These are phyloP conservation scores for Pythium angustatum DNA, from an alignment of 352 stramenopile species.

Conservation along the genomic window DNA sequence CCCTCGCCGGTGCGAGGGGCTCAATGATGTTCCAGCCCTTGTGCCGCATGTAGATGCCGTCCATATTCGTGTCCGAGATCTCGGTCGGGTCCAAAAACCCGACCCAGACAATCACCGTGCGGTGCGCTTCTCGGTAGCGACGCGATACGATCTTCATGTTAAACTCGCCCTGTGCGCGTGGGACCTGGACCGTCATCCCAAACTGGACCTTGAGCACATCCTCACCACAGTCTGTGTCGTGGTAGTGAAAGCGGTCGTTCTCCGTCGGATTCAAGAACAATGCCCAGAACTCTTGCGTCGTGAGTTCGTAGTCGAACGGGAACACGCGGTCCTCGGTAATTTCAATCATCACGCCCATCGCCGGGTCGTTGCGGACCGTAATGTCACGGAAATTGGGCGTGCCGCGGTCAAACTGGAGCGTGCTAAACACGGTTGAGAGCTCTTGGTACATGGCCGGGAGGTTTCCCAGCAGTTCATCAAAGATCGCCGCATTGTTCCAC, in stretches of 20 bases:
- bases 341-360: constrained; percentile 17
- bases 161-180: constrained; percentile 3
- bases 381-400: constrained; percentile 18
- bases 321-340: constrained; percentile 16
- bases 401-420: constrained; percentile 2
- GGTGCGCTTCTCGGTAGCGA: constrained; percentile 11
- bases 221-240: constrained; percentile 18
- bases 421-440: neutral
- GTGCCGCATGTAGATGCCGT: constrained; percentile 23
- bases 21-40: constrained; percentile 21
- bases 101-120: constrained; percentile 22
- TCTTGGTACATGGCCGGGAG: constrained; percentile 5
- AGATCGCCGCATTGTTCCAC: constrained; percentile 20
- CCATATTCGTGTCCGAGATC: constrained; percentile 24
- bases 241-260: constrained; percentile 19
- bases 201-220: constrained; percentile 20
- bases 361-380: constrained; percentile 15
- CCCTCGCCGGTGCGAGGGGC: neutral
- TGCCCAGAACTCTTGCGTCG: constrained; percentile 6
- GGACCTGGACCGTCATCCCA: constrained; percentile 2
- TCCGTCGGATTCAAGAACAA: constrained; percentile 8
- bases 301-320: constrained; percentile 10
- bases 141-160: constrained; percentile 13
- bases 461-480: constrained; percentile 10
- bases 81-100: constrained; percentile 17